These are phyloP conservation scores for Aphanomyces astaci DNA, from an alignment of 352 stramenopile genomes.

Conservation along the genomic window DNA sequence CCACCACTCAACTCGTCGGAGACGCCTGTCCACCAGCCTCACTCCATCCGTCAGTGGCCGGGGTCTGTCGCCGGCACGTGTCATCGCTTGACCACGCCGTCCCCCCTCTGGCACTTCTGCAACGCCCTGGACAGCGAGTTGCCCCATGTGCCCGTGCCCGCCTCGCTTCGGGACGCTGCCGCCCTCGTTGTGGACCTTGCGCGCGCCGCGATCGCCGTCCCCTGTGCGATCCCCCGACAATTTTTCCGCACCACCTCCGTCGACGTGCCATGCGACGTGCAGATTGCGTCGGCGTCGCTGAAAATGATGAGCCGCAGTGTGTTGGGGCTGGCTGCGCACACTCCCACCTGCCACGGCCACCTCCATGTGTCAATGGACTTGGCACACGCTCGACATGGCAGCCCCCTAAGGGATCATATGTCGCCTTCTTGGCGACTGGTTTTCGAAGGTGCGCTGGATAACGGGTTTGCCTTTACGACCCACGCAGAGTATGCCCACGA, in stretches of 20 bases:
- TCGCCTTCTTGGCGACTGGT: not conserved
- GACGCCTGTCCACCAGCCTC: too few species aligned
- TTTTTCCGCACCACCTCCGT: not conserved
- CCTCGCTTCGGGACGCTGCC: not conserved
- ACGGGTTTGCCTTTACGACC: not conserved
- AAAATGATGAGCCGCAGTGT: constrained; percentile 18
- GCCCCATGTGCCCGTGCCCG: not conserved
- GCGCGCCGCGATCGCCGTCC: not conserved
- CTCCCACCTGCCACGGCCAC: not conserved
- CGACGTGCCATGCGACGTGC: not conserved
- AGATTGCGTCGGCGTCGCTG: not conserved
- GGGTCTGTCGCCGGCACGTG: too few species aligned
- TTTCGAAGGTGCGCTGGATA: not conserved
- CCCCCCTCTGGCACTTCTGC: not conserved
- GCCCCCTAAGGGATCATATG: not conserved
- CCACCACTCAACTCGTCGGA: not conserved
- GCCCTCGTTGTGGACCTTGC: not conserved
- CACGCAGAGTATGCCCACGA: not conserved
- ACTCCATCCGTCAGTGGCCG: too few species aligned
- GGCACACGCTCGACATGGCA: not conserved
- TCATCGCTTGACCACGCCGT: too few species aligned
- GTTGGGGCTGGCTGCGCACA: not conserved
- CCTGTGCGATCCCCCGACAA: not conserved
- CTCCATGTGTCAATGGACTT: constrained; percentile 1
- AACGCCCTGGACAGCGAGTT: not conserved